These are phyloP conservation scores for Trichoderma virens DNA, from an alignment of 495 filamentous ascomycete genomes.

Conservation along the genomic window DNA sequence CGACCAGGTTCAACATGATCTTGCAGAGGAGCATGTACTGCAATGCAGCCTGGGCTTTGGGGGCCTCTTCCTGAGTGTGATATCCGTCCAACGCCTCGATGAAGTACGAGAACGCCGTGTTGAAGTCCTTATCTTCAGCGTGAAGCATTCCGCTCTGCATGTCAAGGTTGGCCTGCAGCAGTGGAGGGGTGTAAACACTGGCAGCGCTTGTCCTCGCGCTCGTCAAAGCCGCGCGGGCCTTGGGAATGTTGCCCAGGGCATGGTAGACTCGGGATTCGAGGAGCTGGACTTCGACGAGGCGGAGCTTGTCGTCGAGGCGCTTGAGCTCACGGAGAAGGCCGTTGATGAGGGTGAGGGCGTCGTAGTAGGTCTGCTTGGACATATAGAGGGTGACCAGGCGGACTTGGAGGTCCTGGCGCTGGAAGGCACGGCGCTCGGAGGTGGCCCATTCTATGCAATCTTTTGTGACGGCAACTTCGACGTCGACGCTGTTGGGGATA, in stretches of 20 bases:
- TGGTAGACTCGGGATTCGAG: conserved; percentile 96
- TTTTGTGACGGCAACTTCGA: conserved; percentile 87
- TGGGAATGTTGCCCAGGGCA: conserved; percentile 91
- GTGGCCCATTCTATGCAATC: conserved; percentile 99
- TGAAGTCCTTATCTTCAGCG: conserved; percentile 97
- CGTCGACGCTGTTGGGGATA: conserved; percentile 87
- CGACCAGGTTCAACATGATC: conserved; percentile 95
- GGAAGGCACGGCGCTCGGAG: conserved; percentile 83
- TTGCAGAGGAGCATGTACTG: conserved; percentile 99
- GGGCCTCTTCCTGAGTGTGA: conserved; percentile 78
- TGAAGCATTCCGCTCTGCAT: conserved; percentile 99
- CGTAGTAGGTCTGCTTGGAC: conserved; percentile 92
- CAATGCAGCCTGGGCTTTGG: conserved; percentile 79
- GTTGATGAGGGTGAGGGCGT: conserved; percentile 94
- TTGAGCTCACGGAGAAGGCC: conserved; percentile 90
- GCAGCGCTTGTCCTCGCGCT: conserved; percentile 90
- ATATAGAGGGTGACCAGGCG: conserved; percentile 90
- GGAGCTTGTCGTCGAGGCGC: conserved; percentile 95
- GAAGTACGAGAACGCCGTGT: conserved; percentile 96
- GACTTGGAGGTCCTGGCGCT: conserved; percentile 96
- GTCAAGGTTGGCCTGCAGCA: conserved; percentile 90
- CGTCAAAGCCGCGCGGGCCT: conserved; percentile 90
- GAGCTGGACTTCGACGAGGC: conserved; percentile 97
- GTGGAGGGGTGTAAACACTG: conserved; percentile 91
- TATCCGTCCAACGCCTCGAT: conserved; percentile 98